Base-by-base conservation (phyloP, 371 early-diverging fungal genomes). In the Mucor racemosus region DNA sequence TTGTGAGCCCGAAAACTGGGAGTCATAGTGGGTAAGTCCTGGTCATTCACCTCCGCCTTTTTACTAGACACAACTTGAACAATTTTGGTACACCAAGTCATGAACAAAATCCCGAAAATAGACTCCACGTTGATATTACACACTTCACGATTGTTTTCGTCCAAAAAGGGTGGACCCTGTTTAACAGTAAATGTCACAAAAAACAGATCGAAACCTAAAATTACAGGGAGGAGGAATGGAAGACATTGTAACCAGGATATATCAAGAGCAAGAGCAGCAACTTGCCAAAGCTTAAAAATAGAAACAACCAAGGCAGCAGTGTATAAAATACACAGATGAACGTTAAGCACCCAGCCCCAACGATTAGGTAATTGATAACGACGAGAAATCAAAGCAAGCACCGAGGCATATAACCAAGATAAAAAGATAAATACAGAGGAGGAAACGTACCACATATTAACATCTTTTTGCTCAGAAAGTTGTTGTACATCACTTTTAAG, bases 341-440 rank as follows among this genome's bases (percentile, higher is more conserved):
- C 60, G 33, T 77, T 74, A 34, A 74, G 34, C 4, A 67, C 34
- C 67, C 70, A 69, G 5, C 76, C 76, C 70, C 69, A 72, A 9
- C 14, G 36, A 21, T 65, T 67, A 10, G 76, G 73, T n/a, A 76
- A 33, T 0, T 40, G 60, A 53, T 73, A 69, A 5, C 62, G 50
- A 31, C 55, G 65, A 31, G 73, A 62, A 4, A 64, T 36, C 4
- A 67, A 1, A 7, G 64, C 44, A 3, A 75, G 60, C 3, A 56
- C 62, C n/a, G 41, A 31, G 5, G 64, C 53, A 46, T 75, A 75
- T 0, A 65, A 13, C 76, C 73, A 75, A 9, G 76, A 54, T 1
- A 66, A 8, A 5, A 69, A 39, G 7, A 62, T 34, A 19, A 36
- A 63, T 0, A 38, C 36, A 7, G 38, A 36, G 17, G 54, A 15